Conservation (phyloP, 176 grass and related monocot species). For the Oryza meridionalis region DNA sequence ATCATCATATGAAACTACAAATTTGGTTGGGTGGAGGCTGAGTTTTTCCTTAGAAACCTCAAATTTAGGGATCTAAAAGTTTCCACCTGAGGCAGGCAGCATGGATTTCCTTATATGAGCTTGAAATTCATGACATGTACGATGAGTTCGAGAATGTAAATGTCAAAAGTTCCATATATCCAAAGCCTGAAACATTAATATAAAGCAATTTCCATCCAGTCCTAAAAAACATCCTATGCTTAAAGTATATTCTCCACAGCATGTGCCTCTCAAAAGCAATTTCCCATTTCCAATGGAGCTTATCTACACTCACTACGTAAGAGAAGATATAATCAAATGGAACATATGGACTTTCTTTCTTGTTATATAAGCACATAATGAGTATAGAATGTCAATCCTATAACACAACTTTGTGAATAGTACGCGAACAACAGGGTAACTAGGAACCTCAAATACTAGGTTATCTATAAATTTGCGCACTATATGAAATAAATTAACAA, state of each 20-base stretch:
- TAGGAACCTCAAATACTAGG: background rate
- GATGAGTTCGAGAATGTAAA: constrained; percentile 14
- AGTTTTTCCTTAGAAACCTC: background rate
- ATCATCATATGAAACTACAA: background rate
- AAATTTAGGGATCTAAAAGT: constrained; percentile 17
- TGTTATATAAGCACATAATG: background rate
- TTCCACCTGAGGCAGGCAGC: background rate
- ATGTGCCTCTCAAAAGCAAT: background rate
- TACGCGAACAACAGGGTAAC: background rate
- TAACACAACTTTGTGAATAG: background rate
- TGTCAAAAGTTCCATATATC: constrained; percentile 7
- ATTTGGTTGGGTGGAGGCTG: background rate
- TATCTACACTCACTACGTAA: too few species aligned
- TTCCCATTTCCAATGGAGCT: background rate
- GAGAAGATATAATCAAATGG: too few species aligned
- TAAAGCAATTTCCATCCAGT: background rate
- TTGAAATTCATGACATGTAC: background rate
- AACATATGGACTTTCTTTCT: background rate
- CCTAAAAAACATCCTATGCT: background rate
- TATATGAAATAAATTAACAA: background rate
- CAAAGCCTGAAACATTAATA: background rate
- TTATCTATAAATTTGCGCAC: background rate
- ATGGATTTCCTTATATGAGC: constrained; percentile 9
- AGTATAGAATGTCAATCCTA: background rate
- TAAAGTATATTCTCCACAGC: background rate